These are phyloP conservation scores for Citrullus amarus DNA, from an alignment of 306 rosid species.

Conservation along the genomic window DNA sequence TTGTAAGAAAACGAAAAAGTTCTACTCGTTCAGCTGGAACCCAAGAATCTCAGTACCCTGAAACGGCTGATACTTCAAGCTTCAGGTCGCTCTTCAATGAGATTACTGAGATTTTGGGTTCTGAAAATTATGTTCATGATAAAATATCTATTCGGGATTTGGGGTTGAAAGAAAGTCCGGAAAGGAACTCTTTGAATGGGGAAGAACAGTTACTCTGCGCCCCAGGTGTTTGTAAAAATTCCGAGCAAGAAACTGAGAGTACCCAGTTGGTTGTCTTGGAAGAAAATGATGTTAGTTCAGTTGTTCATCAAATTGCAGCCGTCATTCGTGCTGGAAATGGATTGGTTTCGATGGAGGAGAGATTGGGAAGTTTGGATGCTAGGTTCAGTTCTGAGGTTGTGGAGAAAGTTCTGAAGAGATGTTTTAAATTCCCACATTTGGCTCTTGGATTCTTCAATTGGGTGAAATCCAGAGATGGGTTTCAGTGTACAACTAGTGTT, in stretches of 20 bases:
- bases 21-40: conserved; percentile 6
- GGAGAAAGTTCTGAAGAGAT: conserved; percentile 69
- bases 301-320: conserved; percentile 39
- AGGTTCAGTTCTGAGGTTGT: conserved; percentile 39
- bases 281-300: conserved; percentile 36
- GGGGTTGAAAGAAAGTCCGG: conserved; percentile 9
- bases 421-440: conserved; percentile 58
- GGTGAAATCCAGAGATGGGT: conserved; percentile 48
- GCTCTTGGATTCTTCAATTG: conserved; percentile 61
- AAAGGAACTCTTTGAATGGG: not conserved
- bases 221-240: conserved; percentile 40
- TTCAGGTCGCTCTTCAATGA: conserved; percentile 35
- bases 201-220: conserved; percentile 16
- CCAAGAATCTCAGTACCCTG: conserved; percentile 3
- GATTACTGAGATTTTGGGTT: conserved; percentile 57
- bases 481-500: conserved; percentile 33
- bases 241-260: conserved; percentile 19
- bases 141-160: conserved; percentile 24
- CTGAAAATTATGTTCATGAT: conserved; percentile 19
- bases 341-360: conserved; percentile 42
- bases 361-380: conserved; percentile 31
- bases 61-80: conserved; percentile 7
- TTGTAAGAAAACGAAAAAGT: conserved; percentile 9
- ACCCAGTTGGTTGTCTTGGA: conserved; percentile 18
- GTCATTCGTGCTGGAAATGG: conserved; percentile 32